Base-by-base conservation (phyloP, 768 basidiomycete genomes). In the Lactarius trivialis region DNA sequence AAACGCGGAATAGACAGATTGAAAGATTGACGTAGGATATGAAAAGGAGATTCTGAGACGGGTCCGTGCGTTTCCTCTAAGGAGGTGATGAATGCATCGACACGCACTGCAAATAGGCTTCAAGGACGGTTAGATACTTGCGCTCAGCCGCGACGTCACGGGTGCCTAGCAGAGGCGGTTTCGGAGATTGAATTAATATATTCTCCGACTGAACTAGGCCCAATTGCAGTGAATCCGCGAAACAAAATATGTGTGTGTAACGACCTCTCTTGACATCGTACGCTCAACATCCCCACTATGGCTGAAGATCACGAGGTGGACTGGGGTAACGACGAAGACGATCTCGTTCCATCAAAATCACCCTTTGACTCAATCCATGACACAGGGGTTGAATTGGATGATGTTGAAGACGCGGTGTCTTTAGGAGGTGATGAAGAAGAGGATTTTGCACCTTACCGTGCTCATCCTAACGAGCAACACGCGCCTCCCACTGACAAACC, bases 231-330 rank as follows among this genome's bases (percentile, higher is more conserved):
- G 52, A 55, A 28, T 49, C 21, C 21, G 32, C n/a, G 24, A 32
- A 21, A 17, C 49, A 37, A 52, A 55, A n/a, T n/a, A n/a, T n/a
- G n/a, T n/a, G 36, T 34, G 11, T n/a, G 21, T 59, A 43, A 41
- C 57, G 36, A 56, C 37, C 7, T 55, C 43, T 58, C 37, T 57
- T 49, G 19, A 63, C 59, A 43, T 58, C 63, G 48, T 64, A 52
- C 64, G 60, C 58, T 48, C 58, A 39, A 53, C 63, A 12, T 51
- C 62, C 67, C 58, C 61, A 68, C 60, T 65, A 85, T 88, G 84
- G 83, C 81, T 66, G 85, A 87, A 70, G 88, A 89, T 56, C 76
- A 73, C 32, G 88, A 90, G 69, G 73, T 81, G 43, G 89, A 91
- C 75, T 91, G 89, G 89, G 79, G 79, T 4, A 76, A 80, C 60